Evolutionary conservation across 257 asterid species (phyloP).

Genomic region (Parsonsia alboflavescens): DNA sequence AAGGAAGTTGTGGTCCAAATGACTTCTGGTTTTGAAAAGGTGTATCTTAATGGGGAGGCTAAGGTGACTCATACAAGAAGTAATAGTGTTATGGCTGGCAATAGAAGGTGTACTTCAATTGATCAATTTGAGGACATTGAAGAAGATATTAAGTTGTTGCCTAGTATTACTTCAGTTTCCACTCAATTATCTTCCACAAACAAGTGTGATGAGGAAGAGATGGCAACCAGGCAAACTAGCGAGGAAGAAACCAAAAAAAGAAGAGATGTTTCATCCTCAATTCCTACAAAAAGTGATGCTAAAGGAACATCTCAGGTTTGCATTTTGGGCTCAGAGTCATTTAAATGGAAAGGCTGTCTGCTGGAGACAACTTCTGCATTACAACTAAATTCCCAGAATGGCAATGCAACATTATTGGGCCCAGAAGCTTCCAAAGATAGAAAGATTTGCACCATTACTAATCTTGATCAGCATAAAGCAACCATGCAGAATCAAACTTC

Average conservation of each 20-base stretch:
- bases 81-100: neutral
- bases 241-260: slow-evolving; percentile 13
- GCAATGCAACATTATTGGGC: slow-evolving; percentile 1
- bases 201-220: slow-evolving; percentile 8
- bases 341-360: slow-evolving; percentile 7
- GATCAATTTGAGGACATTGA: slow-evolving; percentile 4
- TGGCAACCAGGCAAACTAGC: slow-evolving; percentile 5
- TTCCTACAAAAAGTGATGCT: neutral
- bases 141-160: slow-evolving; percentile 14
- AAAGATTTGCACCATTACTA: neutral
- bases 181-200: slow-evolving; percentile 5
- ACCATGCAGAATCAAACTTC: neutral
- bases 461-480: neutral
- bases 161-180: slow-evolving; percentile 5
- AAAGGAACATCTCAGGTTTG: neutral
- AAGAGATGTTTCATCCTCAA: slow-evolving; percentile 9
- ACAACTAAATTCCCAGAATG: neutral
- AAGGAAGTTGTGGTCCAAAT: slow-evolving; percentile 5
- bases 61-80: neutral
- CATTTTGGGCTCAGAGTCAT: neutral
- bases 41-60: slow-evolving; percentile 7
- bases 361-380: neutral
- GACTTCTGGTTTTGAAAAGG: slow-evolving; percentile 3
- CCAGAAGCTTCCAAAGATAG: slow-evolving; percentile 14
- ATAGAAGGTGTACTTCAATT: neutral